Base-by-base conservation (phyloP, 352 stramenopile genomes). In the Phytopythium mirpurense region DNA sequence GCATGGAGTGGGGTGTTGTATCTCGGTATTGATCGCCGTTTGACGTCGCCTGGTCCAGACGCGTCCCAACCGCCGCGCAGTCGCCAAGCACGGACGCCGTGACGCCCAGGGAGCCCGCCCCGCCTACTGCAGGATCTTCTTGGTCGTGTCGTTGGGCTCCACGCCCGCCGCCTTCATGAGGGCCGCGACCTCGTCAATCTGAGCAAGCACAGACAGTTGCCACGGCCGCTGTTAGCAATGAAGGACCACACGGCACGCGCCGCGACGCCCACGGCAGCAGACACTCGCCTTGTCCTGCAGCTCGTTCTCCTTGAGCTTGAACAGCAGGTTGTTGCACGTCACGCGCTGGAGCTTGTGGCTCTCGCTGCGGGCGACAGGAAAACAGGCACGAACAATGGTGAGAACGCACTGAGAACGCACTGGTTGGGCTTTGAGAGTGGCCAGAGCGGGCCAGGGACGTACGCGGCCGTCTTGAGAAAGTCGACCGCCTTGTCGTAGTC, bases 241-340 rank as follows among this genome's bases (percentile, higher is more conserved):
- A n/a, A n/a, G n/a, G n/a, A n/a, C n/a, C n/a, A n/a, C n/a, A n/a
- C n/a, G n/a, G n/a, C n/a, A n/a, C n/a, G n/a, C n/a, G n/a, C n/a
- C n/a, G n/a, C n/a, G n/a, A n/a, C n/a, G n/a, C n/a, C n/a, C n/a
- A n/a, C n/a, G n/a, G n/a, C n/a, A n/a, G 14, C 41, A 14, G 24
- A 2, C 5, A 24, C 48, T 46, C 50, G 74, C 70, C 67, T 90
- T 87, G 26, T 91, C 80, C 52, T 76, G 64, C 62, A 88, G 64
- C 37, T 84, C 78, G 52, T 78, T 74, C 57, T 88, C 72, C 68
- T 91, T 91, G n/a, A 91, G 76, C 72, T 91, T 88, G 63, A 88
- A 89, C 23, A 91, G 65, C 56, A 91, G 47, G 68, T 91, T 89
- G 76, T 91, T 91, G 76, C 80, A 91, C 56, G 80, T 91, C 72